phyloP scores from a whole-genome alignment of 192 early-diverging fungal species.

The Phycomyces blakesleeanus region DNA sequence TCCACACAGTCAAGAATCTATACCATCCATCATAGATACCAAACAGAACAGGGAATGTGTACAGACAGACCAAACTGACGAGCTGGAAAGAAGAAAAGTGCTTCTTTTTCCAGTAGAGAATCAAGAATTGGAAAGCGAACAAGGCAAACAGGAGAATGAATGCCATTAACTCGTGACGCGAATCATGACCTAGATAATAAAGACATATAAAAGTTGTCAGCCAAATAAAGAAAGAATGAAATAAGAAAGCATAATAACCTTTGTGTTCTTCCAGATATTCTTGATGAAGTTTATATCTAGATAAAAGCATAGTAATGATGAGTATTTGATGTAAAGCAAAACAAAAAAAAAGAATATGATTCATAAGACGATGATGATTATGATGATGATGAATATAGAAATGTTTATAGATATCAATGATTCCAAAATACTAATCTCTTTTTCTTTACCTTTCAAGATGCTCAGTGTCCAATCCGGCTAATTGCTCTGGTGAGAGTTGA shows the following conservation, averaged over 20 bases:
- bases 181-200: slow-evolving; percentile 43
- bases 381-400: too few species aligned
- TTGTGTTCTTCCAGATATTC: slow-evolving; percentile 29
- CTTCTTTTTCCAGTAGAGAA: slow-evolving; percentile 58
- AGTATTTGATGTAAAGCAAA: neutral
- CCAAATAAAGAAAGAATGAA: neutral
- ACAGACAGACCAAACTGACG: slow-evolving; percentile 48
- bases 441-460: slow-evolving; percentile 21
- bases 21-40: slow-evolving; percentile 34
- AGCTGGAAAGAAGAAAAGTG: slow-evolving; percentile 55
- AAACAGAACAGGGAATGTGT: slow-evolving; percentile 37
- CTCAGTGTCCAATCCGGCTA: slow-evolving; percentile 9
- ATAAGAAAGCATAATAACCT: slow-evolving; percentile 2
- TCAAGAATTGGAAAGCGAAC: slow-evolving; percentile 54
- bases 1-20: slow-evolving; percentile 31
- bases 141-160: slow-evolving; percentile 51
- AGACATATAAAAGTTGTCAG: neutral
- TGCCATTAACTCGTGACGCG: slow-evolving; percentile 52
- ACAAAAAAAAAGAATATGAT: slow-evolving; percentile 5
- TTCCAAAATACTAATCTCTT: neutral
- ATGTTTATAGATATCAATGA: neutral
- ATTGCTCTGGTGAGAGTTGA: slow-evolving; percentile 4
- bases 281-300: slow-evolving; percentile 31
- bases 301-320: too few species aligned
- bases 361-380: neutral